Percentiles rank a stretch among this genome's conserved stretches.
Evolutionary conservation across 1,284 basidiomycete species (phyloP).

Genomic region (Ceratobasidium sp.): DNA sequence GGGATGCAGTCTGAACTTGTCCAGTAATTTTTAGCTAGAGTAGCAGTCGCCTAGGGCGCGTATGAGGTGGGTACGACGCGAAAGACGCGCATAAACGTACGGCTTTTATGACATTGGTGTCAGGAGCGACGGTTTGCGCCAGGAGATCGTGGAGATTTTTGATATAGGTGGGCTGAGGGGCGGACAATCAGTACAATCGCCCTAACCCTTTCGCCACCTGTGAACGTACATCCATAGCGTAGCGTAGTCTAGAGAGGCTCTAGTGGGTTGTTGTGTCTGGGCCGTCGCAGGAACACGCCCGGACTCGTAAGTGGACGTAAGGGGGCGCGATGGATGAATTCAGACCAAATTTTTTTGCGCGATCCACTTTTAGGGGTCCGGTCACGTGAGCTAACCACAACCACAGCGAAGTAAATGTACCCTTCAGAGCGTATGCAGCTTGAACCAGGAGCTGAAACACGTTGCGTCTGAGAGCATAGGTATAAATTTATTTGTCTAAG

Average conservation of each 20-base stretch:
- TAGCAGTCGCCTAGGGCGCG: conserved; percentile 79
- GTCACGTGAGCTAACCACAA: conserved; percentile 14
- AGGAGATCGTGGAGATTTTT: conserved; percentile 85
- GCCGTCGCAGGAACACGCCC: conserved; percentile 27
- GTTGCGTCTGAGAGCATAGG: too few relatives aligned
- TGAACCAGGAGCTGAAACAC: too few relatives aligned
- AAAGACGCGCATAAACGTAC: conserved; percentile 58
- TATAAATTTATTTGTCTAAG: too few relatives aligned
- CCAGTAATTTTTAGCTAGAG: conserved; percentile 91
- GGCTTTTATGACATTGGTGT: conserved; percentile 86
- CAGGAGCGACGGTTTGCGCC: conserved; percentile 82
- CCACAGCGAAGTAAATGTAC: too few relatives aligned
- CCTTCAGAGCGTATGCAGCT: too few relatives aligned
- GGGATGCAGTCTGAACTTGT: conserved; percentile 90
- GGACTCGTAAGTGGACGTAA: conserved; percentile 25
- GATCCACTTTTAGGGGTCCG: conserved; percentile 19
- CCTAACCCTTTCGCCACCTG: conserved; percentile 24
- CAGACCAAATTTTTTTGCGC: conserved; percentile 34
- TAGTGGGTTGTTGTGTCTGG: not conserved
- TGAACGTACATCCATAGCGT: conserved; percentile 36
- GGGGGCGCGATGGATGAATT: conserved; percentile 29
- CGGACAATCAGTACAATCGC: conserved; percentile 16
- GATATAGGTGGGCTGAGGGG: conserved; percentile 66
- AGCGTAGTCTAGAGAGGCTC: not conserved
- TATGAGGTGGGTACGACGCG: conserved; percentile 27